Percentiles rank a stretch among this genome's conserved stretches.
Conservation (phyloP, 805 yeast genomes). For the Suhomyces vadensis region DNA sequence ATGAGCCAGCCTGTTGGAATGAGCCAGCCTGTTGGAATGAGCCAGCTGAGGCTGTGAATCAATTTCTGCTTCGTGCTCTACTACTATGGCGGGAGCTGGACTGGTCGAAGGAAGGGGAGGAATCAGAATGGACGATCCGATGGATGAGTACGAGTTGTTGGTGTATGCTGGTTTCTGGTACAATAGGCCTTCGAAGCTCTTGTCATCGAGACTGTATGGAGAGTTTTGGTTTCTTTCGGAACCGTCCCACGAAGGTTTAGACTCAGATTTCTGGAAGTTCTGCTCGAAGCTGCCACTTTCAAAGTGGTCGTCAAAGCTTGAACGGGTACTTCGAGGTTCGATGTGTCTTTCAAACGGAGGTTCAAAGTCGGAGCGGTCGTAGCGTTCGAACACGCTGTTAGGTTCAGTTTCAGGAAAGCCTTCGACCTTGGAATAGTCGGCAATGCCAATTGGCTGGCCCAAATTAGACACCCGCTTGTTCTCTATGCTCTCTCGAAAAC, state of each 20-base stretch:
- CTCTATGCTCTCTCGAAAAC: slow-evolving; percentile 39
- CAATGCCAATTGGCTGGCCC: slow-evolving; percentile 1
- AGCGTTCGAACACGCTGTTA: neutral
- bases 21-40: too few species aligned
- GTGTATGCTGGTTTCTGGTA: slow-evolving; percentile 11
- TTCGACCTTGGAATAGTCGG: neutral
- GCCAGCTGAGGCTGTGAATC: too few species aligned
- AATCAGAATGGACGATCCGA: slow-evolving; percentile 25
- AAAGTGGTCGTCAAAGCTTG: neutral
- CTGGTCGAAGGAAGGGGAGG: slow-evolving; percentile 3
- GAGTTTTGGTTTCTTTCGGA: too few species aligned
- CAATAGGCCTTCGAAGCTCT: neutral
- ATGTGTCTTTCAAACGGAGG: neutral
- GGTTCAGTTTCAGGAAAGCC: neutral
- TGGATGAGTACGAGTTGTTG: slow-evolving; percentile 27
- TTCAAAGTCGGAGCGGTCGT: neutral
- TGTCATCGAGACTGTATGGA: neutral
- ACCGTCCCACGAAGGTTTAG: too few species aligned
- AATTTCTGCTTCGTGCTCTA: neutral
- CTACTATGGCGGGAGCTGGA: slow-evolving; percentile 9
- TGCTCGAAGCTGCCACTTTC: neutral
- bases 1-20: too few species aligned
- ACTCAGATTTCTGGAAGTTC: neutral
- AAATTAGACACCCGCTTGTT: slow-evolving; percentile 24
- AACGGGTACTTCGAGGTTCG: slow-evolving; percentile 2